Evolutionary conservation across 371 early-diverging fungal species (phyloP).

Genomic region (Chytridium lagenaria): DNA sequence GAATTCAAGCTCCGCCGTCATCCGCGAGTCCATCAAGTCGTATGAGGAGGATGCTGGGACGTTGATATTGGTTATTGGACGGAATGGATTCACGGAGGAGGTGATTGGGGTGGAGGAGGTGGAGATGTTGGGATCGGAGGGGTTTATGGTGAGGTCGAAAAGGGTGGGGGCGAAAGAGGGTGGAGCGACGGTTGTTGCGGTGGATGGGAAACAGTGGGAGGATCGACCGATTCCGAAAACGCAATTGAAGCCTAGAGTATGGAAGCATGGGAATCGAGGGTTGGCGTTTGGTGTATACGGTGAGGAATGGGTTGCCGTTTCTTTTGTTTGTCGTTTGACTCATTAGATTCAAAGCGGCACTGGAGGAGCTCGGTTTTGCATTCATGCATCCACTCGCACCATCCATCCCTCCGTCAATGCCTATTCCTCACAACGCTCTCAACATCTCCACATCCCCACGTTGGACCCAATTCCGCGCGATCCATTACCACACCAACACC

Average conservation of each 20-base stretch:
- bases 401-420: conserved; percentile 22
- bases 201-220: not conserved
- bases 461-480: conserved; percentile 28
- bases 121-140: conserved; percentile 3
- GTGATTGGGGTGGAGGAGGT: not conserved
- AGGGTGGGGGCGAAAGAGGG: not conserved
- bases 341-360: not conserved
- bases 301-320: not conserved
- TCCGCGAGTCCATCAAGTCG: not conserved
- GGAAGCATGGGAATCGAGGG: conserved; percentile 35
- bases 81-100: not conserved
- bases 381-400: conserved; percentile 37
- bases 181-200: conserved; percentile 3
- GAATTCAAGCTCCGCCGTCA: not conserved
- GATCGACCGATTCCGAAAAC: conserved; percentile 1
- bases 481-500: conserved; percentile 43
- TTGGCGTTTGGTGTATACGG: conserved; percentile 30
- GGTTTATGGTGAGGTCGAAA: conserved; percentile 9
- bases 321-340: not conserved
- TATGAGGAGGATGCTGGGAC: not conserved
- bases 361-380: conserved; percentile 38
- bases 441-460: conserved; percentile 10
- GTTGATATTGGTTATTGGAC: not conserved
- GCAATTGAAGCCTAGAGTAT: conserved; percentile 13
- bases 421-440: not conserved